Percentiles rank a stretch among this genome's conserved stretches.
Evolutionary conservation across 2,329 filamentous ascomycete species (phyloP).

Genomic region (Polytolypa hystricis): DNA sequence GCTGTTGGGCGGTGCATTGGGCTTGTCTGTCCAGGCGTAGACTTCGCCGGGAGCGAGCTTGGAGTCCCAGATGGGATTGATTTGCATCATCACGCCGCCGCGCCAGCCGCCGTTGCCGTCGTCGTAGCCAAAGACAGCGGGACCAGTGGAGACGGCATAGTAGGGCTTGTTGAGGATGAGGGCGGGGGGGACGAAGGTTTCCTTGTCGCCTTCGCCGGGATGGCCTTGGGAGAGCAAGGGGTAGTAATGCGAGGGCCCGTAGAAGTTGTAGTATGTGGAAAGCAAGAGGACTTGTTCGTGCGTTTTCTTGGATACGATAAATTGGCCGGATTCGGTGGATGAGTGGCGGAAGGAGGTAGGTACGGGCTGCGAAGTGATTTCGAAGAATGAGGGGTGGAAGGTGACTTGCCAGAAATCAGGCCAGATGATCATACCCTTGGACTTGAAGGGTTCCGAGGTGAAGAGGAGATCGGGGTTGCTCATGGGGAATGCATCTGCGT

Average conservation of each 20-base stretch:
- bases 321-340: slow-evolving; percentile 39
- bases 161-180: slow-evolving; percentile 10
- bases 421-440: slow-evolving; percentile 45
- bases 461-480: slow-evolving; percentile 38
- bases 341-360: slow-evolving; percentile 28
- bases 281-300: slow-evolving; percentile 40
- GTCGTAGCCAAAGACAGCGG: slow-evolving; percentile 11
- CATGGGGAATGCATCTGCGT: slow-evolving; percentile 46
- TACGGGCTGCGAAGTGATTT: slow-evolving; percentile 32
- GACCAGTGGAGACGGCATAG: slow-evolving; percentile 13
- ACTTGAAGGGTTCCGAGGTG: slow-evolving; percentile 40
- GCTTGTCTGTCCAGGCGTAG: slow-evolving; percentile 11
- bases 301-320: slow-evolving; percentile 38
- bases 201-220: slow-evolving; percentile 15
- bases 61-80: slow-evolving; percentile 28
- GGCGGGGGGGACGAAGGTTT: slow-evolving; percentile 11
- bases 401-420: slow-evolving; percentile 43
- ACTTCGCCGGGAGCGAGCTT: slow-evolving; percentile 12
- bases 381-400: slow-evolving; percentile 33
- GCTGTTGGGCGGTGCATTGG: slow-evolving; percentile 17
- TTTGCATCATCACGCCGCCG: slow-evolving; percentile 13
- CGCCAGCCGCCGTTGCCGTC: slow-evolving; percentile 9
- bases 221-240: slow-evolving; percentile 27
- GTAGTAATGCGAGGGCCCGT: slow-evolving; percentile 43
- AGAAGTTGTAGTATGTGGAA: slow-evolving; percentile 45